phyloP scores from a whole-genome alignment of 257 asterid species.

The Paulownia fortunei region DNA sequence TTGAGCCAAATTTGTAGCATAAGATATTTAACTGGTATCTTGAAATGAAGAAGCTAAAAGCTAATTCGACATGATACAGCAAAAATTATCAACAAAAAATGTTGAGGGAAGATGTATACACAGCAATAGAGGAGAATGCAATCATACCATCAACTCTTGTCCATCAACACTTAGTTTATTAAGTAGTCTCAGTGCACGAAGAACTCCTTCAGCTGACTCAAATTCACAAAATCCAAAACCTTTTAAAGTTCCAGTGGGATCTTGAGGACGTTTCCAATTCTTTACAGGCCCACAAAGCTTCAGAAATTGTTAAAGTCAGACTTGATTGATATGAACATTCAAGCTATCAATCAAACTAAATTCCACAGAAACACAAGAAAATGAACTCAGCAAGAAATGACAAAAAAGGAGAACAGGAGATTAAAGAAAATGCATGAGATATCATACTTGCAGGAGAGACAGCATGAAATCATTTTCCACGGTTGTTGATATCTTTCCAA shows the following conservation, averaged over 20 bases:
- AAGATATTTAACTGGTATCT: slow-evolving; percentile 5
- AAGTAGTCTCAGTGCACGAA: slow-evolving; percentile 87
- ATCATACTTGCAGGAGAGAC: slow-evolving; percentile 83
- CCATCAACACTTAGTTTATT: slow-evolving; percentile 86
- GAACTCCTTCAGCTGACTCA: slow-evolving; percentile 96
- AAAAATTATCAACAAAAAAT: slow-evolving; percentile 2
- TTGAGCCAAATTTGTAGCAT: slow-evolving; percentile 1
- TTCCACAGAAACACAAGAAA: neutral
- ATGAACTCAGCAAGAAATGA: slow-evolving; percentile 24
- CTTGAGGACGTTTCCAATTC: slow-evolving; percentile 98
- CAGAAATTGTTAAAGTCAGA: slow-evolving; percentile 42
- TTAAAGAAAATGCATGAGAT: slow-evolving; percentile 12
- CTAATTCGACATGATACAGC: neutral
- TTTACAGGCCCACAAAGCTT: slow-evolving; percentile 98
- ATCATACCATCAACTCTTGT: slow-evolving; percentile 87
- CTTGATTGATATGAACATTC: slow-evolving; percentile 19
- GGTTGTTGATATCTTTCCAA: slow-evolving; percentile 89
- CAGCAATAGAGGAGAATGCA: slow-evolving; percentile 25
- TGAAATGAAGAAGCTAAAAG: neutral
- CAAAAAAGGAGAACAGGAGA: neutral
- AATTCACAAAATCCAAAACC: slow-evolving; percentile 98
- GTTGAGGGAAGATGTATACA: slow-evolving; percentile 4
- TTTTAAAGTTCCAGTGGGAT: slow-evolving; percentile 85
- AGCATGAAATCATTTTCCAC: slow-evolving; percentile 93
- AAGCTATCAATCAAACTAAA: slow-evolving; percentile 14